Conservation (phyloP, 2,329 filamentous ascomycete species). For the Aciculosporium take region DNA sequence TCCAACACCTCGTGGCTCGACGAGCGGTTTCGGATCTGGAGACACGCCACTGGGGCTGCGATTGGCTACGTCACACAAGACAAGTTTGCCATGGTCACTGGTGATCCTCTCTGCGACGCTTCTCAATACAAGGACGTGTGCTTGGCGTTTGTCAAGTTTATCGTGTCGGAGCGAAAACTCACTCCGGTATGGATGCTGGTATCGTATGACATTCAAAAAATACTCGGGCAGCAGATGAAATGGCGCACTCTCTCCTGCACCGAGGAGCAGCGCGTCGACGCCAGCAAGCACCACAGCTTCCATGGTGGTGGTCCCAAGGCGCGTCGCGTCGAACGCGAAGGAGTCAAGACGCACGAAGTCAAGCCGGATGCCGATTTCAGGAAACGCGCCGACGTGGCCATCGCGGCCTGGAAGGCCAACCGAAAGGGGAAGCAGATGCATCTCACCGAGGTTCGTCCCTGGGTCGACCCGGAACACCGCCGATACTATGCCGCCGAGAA, state of each 20-base stretch:
- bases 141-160: constrained; percentile 57
- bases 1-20: constrained; percentile 92
- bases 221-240: constrained; percentile 64
- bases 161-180: constrained; percentile 53
- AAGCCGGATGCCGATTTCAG: constrained; percentile 56
- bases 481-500: constrained; percentile 75
- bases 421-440: constrained; percentile 80
- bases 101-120: constrained; percentile 72
- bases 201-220: constrained; percentile 62
- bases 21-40: constrained; percentile 76
- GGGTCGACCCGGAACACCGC: constrained; percentile 70
- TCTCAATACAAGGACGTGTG: constrained; percentile 64
- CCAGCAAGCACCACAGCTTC: constrained; percentile 50
- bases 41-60: constrained; percentile 71
- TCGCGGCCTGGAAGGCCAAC: constrained; percentile 64
- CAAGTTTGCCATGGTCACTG: constrained; percentile 71
- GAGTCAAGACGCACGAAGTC: constrained; percentile 65
- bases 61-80: constrained; percentile 67
- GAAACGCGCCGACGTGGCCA: constrained; percentile 53
- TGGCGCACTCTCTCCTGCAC: constrained; percentile 85
- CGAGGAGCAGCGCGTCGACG: constrained; percentile 76
- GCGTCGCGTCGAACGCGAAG: constrained; percentile 66
- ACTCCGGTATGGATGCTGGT: constrained; percentile 84
- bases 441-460: constrained; percentile 77
- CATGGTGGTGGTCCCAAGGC: constrained; percentile 55